Conservation (phyloP, 495 filamentous ascomycete genomes). For the Trichoderma asperelloides region DNA sequence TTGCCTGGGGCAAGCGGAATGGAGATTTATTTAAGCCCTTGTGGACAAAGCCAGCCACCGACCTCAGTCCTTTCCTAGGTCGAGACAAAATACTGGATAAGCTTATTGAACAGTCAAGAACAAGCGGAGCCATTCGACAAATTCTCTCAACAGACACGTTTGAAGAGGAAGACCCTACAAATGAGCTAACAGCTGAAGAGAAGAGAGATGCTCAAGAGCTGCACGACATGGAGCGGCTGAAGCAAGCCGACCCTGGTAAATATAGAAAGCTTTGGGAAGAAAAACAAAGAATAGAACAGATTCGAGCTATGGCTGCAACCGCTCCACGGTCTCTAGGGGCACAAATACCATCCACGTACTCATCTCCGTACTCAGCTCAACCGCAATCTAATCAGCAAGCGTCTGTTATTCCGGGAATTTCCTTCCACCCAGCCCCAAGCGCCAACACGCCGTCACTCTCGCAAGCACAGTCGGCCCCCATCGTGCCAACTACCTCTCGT, state of each 20-base stretch:
- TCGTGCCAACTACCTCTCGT: neutral
- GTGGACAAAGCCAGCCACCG: constrained; percentile 39
- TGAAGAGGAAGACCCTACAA: constrained; percentile 33
- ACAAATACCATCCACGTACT: neutral
- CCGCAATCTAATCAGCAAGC: neutral
- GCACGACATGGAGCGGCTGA: constrained; percentile 20
- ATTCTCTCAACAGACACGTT: constrained; percentile 36
- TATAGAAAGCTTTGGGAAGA: constrained; percentile 14
- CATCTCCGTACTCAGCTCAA: neutral
- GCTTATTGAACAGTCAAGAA: constrained; percentile 36
- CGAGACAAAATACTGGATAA: constrained; percentile 66
- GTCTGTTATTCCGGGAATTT: neutral
- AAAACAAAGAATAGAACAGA: neutral
- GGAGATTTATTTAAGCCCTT: constrained; percentile 51
- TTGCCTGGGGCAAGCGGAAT: constrained; percentile 44
- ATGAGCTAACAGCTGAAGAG: constrained; percentile 29
- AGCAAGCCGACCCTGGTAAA: constrained; percentile 20
- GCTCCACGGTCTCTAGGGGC: no score
- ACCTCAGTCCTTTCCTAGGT: constrained; percentile 43
- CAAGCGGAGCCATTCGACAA: constrained; percentile 20
- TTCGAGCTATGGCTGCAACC: neutral
- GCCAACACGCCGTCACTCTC: neutral
- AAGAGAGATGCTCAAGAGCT: constrained; percentile 20
- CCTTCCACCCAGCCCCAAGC: neutral
- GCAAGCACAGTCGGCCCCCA: neutral